Evolutionary conservation across 2,329 filamentous ascomycete genomes (phyloP).

Genomic region (Metarhizium anisopliae): DNA sequence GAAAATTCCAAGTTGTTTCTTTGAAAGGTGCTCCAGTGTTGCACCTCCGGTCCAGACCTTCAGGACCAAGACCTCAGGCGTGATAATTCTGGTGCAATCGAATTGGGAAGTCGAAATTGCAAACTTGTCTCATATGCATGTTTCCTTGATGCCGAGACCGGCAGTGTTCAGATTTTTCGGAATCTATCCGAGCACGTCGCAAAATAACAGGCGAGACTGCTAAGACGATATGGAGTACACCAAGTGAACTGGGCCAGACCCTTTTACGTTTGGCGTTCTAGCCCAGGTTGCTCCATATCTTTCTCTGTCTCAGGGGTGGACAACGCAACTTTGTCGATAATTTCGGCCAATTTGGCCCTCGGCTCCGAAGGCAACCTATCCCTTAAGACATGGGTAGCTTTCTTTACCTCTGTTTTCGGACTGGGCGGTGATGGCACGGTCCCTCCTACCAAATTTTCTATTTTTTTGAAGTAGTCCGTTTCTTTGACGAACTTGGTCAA

Average conservation of each 20-base stretch:
- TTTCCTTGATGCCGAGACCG: neutral
- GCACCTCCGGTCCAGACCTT: neutral
- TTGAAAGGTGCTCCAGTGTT: neutral
- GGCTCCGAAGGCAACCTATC: neutral
- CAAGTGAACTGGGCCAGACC: neutral
- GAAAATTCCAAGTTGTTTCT: neutral
- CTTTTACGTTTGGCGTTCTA: neutral
- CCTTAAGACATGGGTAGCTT: conserved; percentile 7
- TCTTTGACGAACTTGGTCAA: conserved; percentile 39
- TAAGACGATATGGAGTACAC: neutral
- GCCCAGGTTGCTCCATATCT: neutral
- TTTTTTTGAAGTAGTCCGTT: conserved; percentile 28
- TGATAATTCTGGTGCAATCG: neutral
- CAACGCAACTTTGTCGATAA: conserved; percentile 1
- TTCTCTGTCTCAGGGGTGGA: neutral
- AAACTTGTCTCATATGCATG: neutral
- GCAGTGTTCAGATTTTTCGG: neutral
- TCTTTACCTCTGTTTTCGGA: conserved; percentile 7
- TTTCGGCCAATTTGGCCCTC: neutral
- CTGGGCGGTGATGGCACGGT: conserved; percentile 11
- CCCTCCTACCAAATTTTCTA: conserved; percentile 28
- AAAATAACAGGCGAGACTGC: neutral
- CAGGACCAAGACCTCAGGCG: neutral
- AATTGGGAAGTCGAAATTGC: neutral
- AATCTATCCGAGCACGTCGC: neutral